These are phyloP conservation scores for Candida albicans DNA, from an alignment of 1,139 yeast species.

Conservation along the genomic window DNA sequence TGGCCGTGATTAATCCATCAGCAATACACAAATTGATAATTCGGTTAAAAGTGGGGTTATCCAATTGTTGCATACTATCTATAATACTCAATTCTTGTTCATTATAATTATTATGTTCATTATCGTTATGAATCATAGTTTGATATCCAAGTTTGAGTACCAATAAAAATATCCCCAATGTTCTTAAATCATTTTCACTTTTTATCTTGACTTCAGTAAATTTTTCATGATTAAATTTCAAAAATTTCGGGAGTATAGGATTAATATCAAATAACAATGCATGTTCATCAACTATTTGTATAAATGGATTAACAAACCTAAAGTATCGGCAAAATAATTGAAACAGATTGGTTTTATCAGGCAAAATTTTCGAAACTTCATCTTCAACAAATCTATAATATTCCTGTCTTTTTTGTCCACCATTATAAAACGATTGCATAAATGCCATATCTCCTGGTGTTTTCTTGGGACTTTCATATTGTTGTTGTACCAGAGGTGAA, in stretches of 20 bases:
- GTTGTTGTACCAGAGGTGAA: constrained; percentile 13
- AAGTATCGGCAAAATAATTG: constrained; percentile 38
- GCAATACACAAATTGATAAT: constrained; percentile 34
- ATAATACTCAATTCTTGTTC: constrained; percentile 31
- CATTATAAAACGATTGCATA: constrained; percentile 20
- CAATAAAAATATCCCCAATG: constrained; percentile 34
- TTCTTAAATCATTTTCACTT: constrained; percentile 33
- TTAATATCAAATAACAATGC: constrained; percentile 28
- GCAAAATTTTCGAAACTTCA: constrained; percentile 32
- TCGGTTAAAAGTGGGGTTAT: constrained; percentile 25
- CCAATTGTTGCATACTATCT: constrained; percentile 26
- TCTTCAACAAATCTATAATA: constrained; percentile 33
- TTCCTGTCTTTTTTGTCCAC: constrained; percentile 19
- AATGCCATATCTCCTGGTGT: constrained; percentile 23
- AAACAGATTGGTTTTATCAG: constrained; percentile 27
- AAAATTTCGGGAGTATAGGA: constrained; percentile 29
- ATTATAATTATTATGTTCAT: constrained; percentile 27
- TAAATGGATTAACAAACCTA: constrained; percentile 42
- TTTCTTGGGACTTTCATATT: constrained; percentile 6
- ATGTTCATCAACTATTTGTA: constrained; percentile 38
- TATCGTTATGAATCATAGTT: constrained; percentile 41
- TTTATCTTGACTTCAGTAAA: constrained; percentile 26
- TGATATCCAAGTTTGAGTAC: constrained; percentile 39
- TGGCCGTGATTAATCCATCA: constrained; percentile 27
- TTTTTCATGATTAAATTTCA: constrained; percentile 21